phyloP scores from a whole-genome alignment of 2,329 filamentous ascomycete genomes.

The Canariomyces notabilis region DNA sequence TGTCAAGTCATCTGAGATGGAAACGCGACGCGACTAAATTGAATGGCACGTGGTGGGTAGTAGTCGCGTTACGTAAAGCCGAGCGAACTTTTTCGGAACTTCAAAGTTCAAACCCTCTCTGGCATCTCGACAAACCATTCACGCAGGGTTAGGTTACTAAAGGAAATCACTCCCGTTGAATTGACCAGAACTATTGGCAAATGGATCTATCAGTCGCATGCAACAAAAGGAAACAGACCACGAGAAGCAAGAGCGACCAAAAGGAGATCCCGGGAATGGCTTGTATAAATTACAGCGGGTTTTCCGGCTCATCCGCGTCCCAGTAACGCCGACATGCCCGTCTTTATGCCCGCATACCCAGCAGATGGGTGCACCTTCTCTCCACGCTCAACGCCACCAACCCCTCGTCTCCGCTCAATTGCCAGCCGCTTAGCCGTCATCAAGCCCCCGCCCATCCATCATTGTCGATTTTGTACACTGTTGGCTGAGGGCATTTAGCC shows the following conservation, averaged over 20 bases:
- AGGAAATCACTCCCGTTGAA: constrained; percentile 20
- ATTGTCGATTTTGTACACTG: constrained; percentile 30
- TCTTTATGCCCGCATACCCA: constrained; percentile 23
- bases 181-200: constrained; percentile 19
- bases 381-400: constrained; percentile 42
- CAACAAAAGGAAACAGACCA: constrained; percentile 31
- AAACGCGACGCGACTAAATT: too few relatives aligned
- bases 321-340: constrained; percentile 27
- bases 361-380: constrained; percentile 38
- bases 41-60: too few relatives aligned
- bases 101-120: not conserved
- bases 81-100: too few relatives aligned
- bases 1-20: too few relatives aligned
- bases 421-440: constrained; percentile 23
- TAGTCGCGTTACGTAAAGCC: too few relatives aligned
- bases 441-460: constrained; percentile 39
- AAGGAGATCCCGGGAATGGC: constrained; percentile 43
- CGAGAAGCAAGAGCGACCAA: constrained; percentile 28
- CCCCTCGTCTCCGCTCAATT: constrained; percentile 22
- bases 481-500: constrained; percentile 46
- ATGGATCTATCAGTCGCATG: constrained; percentile 37
- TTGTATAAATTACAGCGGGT: constrained; percentile 61
- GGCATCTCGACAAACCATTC: not conserved
- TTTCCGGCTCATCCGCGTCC: constrained; percentile 27
- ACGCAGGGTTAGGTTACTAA: not conserved